Conservation (phyloP, 768 basidiomycete species). For the Leccinum truebloodii region DNA sequence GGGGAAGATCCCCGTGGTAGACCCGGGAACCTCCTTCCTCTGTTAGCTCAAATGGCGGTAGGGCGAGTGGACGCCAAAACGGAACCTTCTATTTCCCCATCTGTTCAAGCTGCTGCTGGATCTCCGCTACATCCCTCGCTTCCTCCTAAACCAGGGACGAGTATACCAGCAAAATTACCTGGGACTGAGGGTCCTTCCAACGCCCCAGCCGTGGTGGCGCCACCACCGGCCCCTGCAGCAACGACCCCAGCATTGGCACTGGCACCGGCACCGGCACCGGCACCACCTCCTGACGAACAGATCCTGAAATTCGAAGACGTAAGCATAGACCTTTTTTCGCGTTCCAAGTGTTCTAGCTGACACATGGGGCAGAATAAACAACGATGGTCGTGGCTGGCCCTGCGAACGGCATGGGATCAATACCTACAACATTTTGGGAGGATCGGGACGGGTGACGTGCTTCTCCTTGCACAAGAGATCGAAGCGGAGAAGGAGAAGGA, state of each 20-base stretch:
- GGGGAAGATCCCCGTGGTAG: slow-evolving; percentile 95
- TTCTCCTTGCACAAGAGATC: no score
- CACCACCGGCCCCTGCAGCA: slow-evolving; percentile 13
- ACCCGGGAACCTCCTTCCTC: slow-evolving; percentile 91
- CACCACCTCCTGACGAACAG: no score
- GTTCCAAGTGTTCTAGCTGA: no score
- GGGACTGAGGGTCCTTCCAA: slow-evolving; percentile 36
- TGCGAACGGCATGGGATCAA: no score
- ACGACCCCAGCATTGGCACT: slow-evolving; percentile 16
- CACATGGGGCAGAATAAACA: no score
- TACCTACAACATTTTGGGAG: no score
- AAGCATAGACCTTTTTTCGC: no score
- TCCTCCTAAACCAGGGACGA: slow-evolving; percentile 65
- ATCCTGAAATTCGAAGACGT: no score
- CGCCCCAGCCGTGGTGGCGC: slow-evolving; percentile 12
- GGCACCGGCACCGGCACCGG: no score
- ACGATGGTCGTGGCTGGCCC: no score
- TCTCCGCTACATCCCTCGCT: slow-evolving; percentile 67
- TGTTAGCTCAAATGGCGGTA: slow-evolving; percentile 92
- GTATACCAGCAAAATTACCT: slow-evolving; percentile 31
- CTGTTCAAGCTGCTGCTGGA: slow-evolving; percentile 21
- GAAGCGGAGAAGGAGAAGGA: no score
- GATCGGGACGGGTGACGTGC: no score
- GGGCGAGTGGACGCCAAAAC: slow-evolving; percentile 71
- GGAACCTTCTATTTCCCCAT: slow-evolving; percentile 11